Percentiles rank a stretch among this genome's conserved stretches.
These are phyloP conservation scores for Boletus rufocinnamomeus DNA, from an alignment of 768 basidiomycete genomes.

Conservation along the genomic window DNA sequence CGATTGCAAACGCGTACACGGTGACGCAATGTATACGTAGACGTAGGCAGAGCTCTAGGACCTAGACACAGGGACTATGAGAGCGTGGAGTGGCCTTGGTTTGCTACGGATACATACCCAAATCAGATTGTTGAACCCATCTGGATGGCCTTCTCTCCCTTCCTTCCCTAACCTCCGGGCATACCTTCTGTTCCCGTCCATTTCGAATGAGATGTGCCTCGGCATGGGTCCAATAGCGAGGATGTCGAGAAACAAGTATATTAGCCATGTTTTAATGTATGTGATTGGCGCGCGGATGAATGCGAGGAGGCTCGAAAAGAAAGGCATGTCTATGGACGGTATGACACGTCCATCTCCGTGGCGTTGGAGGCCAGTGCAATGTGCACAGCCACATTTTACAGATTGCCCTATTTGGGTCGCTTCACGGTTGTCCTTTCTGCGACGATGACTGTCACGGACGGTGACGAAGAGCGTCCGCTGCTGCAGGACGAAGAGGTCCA, in stretches of 20 bases:
- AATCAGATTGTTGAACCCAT: slow-evolving; percentile 79
- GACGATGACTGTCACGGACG: slow-evolving; percentile 3
- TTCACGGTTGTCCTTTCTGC: background rate
- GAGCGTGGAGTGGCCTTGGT: background rate
- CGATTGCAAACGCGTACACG: slow-evolving; percentile 97
- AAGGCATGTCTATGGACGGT: slow-evolving; percentile 1
- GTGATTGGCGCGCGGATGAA: slow-evolving; percentile 15
- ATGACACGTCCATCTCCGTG: background rate
- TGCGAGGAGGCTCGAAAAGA: slow-evolving; percentile 6
- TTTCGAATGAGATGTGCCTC: slow-evolving; percentile 88
- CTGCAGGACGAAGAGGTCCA: slow-evolving; percentile 19
- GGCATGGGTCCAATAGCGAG: slow-evolving; percentile 86
- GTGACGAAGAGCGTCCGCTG: slow-evolving; percentile 33
- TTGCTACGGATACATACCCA: slow-evolving; percentile 53
- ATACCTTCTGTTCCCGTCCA: slow-evolving; percentile 96
- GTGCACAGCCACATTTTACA: slow-evolving; percentile 27
- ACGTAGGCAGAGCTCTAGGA: slow-evolving; percentile 80
- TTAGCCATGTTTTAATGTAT: slow-evolving; percentile 26
- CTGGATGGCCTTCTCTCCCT: slow-evolving; percentile 78
- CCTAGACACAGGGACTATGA: slow-evolving; percentile 43
- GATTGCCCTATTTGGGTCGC: background rate
- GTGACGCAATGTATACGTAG: slow-evolving; percentile 84
- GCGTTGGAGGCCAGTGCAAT: background rate
- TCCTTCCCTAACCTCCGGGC: slow-evolving; percentile 67
- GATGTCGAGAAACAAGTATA: slow-evolving; percentile 57